These are phyloP conservation scores for Canavalia gladiata DNA, from an alignment of 306 rosid species.

Conservation along the genomic window DNA sequence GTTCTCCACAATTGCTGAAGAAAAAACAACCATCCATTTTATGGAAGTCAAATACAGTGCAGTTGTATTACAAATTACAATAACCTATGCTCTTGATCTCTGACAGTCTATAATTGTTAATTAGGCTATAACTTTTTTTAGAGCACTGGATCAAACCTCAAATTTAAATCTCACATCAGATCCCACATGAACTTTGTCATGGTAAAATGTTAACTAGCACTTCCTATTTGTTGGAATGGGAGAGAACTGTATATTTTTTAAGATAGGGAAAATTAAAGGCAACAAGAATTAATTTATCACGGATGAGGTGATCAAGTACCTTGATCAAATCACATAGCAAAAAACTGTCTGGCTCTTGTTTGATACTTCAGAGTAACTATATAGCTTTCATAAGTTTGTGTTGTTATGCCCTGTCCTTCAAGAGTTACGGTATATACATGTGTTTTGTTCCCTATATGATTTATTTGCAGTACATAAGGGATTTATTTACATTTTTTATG, in stretches of 20 bases:
- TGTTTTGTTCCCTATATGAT: background rate
- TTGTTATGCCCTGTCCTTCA: background rate
- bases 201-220: background rate
- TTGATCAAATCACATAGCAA: background rate
- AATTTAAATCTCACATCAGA: background rate
- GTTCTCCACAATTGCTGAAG: background rate
- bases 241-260: background rate
- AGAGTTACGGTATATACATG: background rate
- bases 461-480: background rate
- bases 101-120: background rate
- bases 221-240: conserved; percentile 8
- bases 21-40: background rate
- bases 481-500: background rate
- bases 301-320: conserved; percentile 5
- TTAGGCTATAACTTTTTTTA: background rate
- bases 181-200: background rate
- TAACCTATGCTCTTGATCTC: conserved; percentile 2
- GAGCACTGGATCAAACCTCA: background rate
- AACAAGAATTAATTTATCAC: background rate
- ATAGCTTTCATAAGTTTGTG: conserved; percentile 33
- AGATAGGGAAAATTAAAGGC: conserved; percentile 16
- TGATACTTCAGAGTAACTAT: background rate
- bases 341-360: conserved; percentile 4
- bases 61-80: background rate
- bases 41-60: background rate